Evolutionary conservation across 345 rosid genomes (phyloP), one percentile per base, ranked within the genome.

Genomic region (Moricandia moricandioides): DNA sequence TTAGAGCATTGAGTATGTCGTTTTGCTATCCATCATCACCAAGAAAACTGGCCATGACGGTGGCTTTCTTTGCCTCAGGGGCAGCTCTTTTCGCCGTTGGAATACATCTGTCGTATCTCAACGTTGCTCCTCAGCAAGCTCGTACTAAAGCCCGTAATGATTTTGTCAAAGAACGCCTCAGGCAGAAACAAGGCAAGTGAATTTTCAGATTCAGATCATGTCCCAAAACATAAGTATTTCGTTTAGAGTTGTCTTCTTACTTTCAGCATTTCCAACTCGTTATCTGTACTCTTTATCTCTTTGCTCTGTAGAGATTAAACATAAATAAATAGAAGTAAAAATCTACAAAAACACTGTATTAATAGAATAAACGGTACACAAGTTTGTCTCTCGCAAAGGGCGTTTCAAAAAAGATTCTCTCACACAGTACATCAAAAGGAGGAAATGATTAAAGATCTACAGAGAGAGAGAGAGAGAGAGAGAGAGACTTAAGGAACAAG

Each of bases 61-160:
- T 81, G 35, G 91, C 87, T 13, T 82, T 81, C 81, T 93, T 91
- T 24, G 29, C 85, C 2, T 73, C 81, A 8, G 91, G 92, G 47
- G 85, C 86, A 1, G 85, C 79, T 69, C 83, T 89, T 70, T 80
- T 93, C 12, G 81, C 81, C 9, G 34, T 75, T 26, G 93, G 93
- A 8, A 62, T 64, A 21, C 88, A 81, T 79, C 49, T 86, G 5
- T 88, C 88, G 16, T 85, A 87, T 40, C 63, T 66, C 51, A 73
- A 91, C 52, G 69, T 84, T 40, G 90, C 87, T 27, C 97, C 96
- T 27, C 97, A 91, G 73, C 93, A 82, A 73, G 97, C 93, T 43
- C 86, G 98, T 6, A 89, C 80, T 57, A 85, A 88, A 83, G 96
- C 98, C 77, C 96, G 97, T 7, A 83, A 82, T 51, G 92, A 93